Evolutionary conservation across 129 eudicot species (phyloP).

Genomic region (Rutidosis leptorrhynchoides): DNA sequence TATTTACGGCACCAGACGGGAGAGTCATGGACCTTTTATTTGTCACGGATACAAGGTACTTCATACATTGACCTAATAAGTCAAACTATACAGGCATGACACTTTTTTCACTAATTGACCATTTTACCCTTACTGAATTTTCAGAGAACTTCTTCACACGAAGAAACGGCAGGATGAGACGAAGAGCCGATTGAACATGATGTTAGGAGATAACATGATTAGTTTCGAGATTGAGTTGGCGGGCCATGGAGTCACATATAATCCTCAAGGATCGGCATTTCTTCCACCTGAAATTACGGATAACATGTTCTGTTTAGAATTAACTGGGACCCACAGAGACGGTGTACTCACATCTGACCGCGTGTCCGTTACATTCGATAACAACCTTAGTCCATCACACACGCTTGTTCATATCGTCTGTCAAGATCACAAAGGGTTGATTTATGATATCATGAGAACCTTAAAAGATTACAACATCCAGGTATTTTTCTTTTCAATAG

Average conservation of each 20-base stretch:
- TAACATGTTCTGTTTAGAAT: conserved; percentile 32
- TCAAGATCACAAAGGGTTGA: conserved; percentile 50
- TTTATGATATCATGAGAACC: conserved; percentile 50
- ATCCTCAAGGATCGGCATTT: conserved; percentile 43
- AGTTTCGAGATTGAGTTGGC: conserved; percentile 50
- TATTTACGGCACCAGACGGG: conserved; percentile 75
- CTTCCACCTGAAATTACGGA: conserved; percentile 40
- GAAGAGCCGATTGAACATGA: conserved; percentile 30
- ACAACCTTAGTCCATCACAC: conserved; percentile 49
- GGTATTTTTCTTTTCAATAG: too few species aligned
- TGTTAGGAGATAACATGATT: conserved; percentile 36
- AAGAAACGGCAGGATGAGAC: conserved; percentile 45
- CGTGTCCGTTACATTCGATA: conserved; percentile 37
- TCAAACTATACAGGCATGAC: conserved; percentile 19
- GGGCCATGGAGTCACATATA: conserved; percentile 31
- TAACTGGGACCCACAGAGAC: conserved; percentile 18
- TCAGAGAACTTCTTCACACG: conserved; percentile 52
- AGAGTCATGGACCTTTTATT: conserved; percentile 73
- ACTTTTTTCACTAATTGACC: not conserved
- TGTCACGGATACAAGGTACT: conserved; percentile 75
- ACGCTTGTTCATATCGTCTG: conserved; percentile 43
- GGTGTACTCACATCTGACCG: conserved; percentile 20
- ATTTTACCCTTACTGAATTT: not conserved
- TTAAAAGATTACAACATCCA: conserved; percentile 49
- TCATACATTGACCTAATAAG: conserved; percentile 8